Percentiles rank a stretch among this genome's conserved stretches.
These are phyloP conservation scores for Oryza officinalis DNA, from an alignment of 176 grass and related monocot genomes.

Conservation along the genomic window DNA sequence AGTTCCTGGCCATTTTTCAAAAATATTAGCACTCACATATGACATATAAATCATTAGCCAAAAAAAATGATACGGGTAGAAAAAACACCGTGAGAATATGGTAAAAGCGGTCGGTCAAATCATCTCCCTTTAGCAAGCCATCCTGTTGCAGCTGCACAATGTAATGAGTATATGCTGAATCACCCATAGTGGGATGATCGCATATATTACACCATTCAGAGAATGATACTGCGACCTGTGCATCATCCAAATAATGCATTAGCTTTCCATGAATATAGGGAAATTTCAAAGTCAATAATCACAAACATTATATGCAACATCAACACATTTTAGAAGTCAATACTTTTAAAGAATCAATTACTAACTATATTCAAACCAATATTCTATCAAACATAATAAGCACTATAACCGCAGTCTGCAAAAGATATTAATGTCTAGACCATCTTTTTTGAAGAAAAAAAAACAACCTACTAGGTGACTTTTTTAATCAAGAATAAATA, in stretches of 20 bases:
- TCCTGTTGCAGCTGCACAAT: conserved; percentile 75
- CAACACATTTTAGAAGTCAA: background rate
- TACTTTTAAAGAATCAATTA: conserved; percentile 11
- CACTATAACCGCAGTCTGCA: background rate
- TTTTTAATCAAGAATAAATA: too few relatives aligned
- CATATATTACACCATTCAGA: conserved; percentile 90
- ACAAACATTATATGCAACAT: background rate
- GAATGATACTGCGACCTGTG: conserved; percentile 72
- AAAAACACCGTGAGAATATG: conserved; percentile 58
- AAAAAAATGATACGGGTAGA: conserved; percentile 19
- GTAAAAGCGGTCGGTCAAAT: conserved; percentile 86
- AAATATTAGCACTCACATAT: conserved; percentile 29
- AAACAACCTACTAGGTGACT: too few relatives aligned
- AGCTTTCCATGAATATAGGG: conserved; percentile 13
- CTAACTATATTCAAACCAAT: too few relatives aligned
- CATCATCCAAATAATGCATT: conserved; percentile 34
- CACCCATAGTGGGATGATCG: conserved; percentile 74
- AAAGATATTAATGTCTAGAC: background rate
- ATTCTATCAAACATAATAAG: background rate
- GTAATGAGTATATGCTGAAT: conserved; percentile 76
- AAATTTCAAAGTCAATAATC: background rate
- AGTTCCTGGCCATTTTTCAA: conserved; percentile 60
- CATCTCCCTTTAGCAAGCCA: conserved; percentile 88
- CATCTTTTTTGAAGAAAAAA: too few relatives aligned
- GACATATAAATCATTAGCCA: conserved; percentile 4